Conservation (phyloP, 2,329 filamentous ascomycete species). For the Annulohypoxylon truncatum region DNA sequence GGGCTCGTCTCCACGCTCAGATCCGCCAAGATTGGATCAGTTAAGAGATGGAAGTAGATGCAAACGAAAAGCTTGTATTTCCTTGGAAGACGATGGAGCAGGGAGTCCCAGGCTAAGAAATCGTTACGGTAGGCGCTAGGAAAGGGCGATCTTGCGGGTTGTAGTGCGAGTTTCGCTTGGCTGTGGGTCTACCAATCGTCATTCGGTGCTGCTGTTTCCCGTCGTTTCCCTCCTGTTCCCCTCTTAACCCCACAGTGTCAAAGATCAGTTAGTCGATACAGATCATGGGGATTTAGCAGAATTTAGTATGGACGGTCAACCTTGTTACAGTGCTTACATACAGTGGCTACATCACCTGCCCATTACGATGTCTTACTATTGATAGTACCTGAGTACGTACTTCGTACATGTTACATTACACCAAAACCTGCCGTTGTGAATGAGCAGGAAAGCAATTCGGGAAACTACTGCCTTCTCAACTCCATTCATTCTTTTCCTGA, state of each 20-base stretch:
- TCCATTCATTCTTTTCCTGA: conserved; percentile 14
- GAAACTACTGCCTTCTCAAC: conserved; percentile 1
- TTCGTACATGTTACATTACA: neutral
- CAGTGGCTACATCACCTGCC: conserved; percentile 19
- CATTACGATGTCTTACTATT: conserved; percentile 17
- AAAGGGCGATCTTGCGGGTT: conserved; percentile 12
- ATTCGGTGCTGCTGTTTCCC: conserved; percentile 15
- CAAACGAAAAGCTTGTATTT: conserved; percentile 33
- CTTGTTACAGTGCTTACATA: conserved; percentile 22
- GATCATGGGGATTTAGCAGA: conserved; percentile 1
- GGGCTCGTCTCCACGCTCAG: conserved; percentile 20
- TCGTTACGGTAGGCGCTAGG: conserved; percentile 7
- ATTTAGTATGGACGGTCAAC: conserved; percentile 7
- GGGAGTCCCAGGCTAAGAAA: conserved; percentile 4
- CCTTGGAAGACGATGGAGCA: conserved; percentile 22
- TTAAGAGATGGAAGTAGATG: conserved; percentile 17
- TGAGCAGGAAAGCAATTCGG: conserved; percentile 2
- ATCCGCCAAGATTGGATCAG: conserved; percentile 17
- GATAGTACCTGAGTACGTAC: conserved; percentile 6
- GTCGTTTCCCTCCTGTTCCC: neutral
- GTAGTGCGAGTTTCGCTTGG: conserved; percentile 7
- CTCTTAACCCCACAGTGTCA: conserved; percentile 29
- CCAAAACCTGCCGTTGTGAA: conserved; percentile 4
- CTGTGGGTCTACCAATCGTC: conserved; percentile 29
- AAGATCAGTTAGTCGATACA: neutral